Evolutionary conservation across 371 early-diverging fungal species (phyloP).

Genomic region (Polyrhizophydium stewartii): DNA sequence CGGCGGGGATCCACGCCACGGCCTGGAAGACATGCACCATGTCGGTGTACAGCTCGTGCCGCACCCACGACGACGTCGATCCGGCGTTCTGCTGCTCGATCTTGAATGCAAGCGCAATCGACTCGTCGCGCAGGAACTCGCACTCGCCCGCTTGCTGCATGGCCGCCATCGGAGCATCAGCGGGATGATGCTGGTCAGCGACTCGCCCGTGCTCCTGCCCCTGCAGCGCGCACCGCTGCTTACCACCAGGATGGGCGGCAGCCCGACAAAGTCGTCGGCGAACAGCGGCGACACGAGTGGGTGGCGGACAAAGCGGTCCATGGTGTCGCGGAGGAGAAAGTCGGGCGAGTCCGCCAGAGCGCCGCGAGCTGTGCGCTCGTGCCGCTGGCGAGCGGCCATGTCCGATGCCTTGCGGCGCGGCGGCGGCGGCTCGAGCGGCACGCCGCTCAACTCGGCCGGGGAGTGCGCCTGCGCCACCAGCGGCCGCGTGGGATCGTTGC

Average conservation of each 20-base stretch:
- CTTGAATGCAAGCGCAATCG: slow-evolving; percentile 39
- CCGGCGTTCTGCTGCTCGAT: slow-evolving; percentile 14
- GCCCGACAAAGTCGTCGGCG: slow-evolving; percentile 19
- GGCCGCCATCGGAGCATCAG: slow-evolving; percentile 23
- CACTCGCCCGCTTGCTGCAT: slow-evolving; percentile 64
- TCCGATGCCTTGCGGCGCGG: too few species aligned
- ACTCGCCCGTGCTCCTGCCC: too few species aligned
- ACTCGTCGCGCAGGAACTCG: slow-evolving; percentile 66
- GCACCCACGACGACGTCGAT: slow-evolving; percentile 18
- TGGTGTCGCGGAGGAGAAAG: slow-evolving; percentile 8
- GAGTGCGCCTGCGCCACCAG: background rate
- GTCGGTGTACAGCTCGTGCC: slow-evolving; percentile 56
- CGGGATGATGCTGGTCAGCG: too few species aligned
- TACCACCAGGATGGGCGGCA: slow-evolving; percentile 36
- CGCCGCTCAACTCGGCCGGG: too few species aligned
- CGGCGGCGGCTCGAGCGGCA: too few species aligned
- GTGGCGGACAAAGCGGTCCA: slow-evolving; percentile 27
- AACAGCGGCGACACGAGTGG: slow-evolving; percentile 36
- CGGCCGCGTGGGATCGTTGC: slow-evolving; percentile 12
- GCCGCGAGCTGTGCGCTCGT: background rate
- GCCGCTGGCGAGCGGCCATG: too few species aligned
- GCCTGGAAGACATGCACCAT: slow-evolving; percentile 76
- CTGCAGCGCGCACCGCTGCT: too few species aligned
- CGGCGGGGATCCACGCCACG: slow-evolving; percentile 13
- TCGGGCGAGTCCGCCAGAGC: background rate